phyloP scores from a whole-genome alignment of 2,329 filamentous ascomycete species.

The Bipolaris cookei region DNA sequence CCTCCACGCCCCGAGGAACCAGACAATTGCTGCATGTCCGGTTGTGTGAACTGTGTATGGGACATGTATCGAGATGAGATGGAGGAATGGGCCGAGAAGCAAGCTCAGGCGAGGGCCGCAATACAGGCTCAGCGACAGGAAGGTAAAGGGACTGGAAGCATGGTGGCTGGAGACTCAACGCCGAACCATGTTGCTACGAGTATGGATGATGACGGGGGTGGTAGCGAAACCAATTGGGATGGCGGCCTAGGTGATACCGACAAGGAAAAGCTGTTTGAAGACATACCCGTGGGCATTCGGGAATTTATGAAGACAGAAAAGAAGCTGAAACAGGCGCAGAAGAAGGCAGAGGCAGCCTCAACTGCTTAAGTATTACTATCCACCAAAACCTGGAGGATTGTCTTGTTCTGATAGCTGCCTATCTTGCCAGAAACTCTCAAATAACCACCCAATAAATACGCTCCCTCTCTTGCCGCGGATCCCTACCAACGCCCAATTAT shows the following conservation, averaged over 20 bases:
- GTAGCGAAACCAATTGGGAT: slow-evolving; percentile 72
- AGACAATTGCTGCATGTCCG: slow-evolving; percentile 99
- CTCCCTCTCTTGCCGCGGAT: not conserved
- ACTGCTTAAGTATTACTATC: slow-evolving; percentile 9
- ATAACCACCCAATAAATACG: slow-evolving; percentile 18
- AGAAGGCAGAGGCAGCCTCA: slow-evolving; percentile 57
- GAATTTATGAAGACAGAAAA: slow-evolving; percentile 99
- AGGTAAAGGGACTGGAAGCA: slow-evolving; percentile 44
- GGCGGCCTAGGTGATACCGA: slow-evolving; percentile 28
- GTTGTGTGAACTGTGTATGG: slow-evolving; percentile 98
- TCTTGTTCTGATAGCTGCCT: not conserved
- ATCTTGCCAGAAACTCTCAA: slow-evolving; percentile 11
- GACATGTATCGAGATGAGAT: slow-evolving; percentile 89
- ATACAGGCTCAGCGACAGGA: slow-evolving; percentile 47
- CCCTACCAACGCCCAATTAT: slow-evolving; percentile 8
- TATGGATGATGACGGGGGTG: slow-evolving; percentile 82
- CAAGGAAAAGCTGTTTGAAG: slow-evolving; percentile 74
- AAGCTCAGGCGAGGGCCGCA: slow-evolving; percentile 66
- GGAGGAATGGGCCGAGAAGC: slow-evolving; percentile 80
- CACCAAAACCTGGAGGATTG: not conserved
- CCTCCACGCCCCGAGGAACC: slow-evolving; percentile 87
- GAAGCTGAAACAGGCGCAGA: slow-evolving; percentile 77
- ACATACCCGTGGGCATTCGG: slow-evolving; percentile 87
- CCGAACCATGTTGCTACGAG: slow-evolving; percentile 61
- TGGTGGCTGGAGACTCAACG: slow-evolving; percentile 47